phyloP scores from a whole-genome alignment of 768 basidiomycete genomes.

The Daedaleopsis sinensis region DNA sequence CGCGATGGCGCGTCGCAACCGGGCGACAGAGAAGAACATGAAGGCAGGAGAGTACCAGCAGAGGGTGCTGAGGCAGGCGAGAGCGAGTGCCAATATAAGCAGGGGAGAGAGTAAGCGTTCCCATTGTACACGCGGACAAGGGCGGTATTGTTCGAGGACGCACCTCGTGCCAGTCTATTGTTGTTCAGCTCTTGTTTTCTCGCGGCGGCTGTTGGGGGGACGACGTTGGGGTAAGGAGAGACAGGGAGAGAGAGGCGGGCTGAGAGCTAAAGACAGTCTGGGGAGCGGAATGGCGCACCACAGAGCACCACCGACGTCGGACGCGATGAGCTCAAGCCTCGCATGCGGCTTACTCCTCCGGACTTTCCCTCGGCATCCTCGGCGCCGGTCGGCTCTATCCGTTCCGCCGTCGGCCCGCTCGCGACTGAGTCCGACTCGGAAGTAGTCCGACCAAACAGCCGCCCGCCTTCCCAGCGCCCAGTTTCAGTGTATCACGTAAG shows the following conservation, averaged over 20 bases:
- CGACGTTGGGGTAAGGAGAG: neutral
- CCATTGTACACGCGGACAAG: slow-evolving; percentile 14
- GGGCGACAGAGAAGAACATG: slow-evolving; percentile 73
- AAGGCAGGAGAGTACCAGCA: slow-evolving; percentile 31
- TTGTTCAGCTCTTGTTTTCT: slow-evolving; percentile 11
- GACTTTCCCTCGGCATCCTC: no score
- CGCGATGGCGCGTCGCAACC: slow-evolving; percentile 62
- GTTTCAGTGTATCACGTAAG: slow-evolving; percentile 16
- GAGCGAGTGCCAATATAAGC: slow-evolving; percentile 1
- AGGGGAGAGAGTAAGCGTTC: neutral
- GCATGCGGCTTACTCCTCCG: no score
- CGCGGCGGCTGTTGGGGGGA: neutral
- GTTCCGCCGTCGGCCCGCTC: no score
- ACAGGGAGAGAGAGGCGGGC: neutral
- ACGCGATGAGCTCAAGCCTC: neutral
- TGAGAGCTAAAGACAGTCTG: neutral
- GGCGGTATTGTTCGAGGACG: slow-evolving; percentile 6
- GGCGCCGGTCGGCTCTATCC: no score
- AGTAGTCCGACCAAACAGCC: no score
- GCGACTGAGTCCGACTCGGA: no score
- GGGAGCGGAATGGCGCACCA: neutral
- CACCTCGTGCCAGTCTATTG: slow-evolving; percentile 13
- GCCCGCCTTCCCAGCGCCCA: no score
- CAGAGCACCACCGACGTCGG: slow-evolving; percentile 5
- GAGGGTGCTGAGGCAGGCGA: neutral